These are phyloP conservation scores for Fusarium papillatum DNA, from an alignment of 2,329 filamentous ascomycete genomes.

Conservation along the genomic window DNA sequence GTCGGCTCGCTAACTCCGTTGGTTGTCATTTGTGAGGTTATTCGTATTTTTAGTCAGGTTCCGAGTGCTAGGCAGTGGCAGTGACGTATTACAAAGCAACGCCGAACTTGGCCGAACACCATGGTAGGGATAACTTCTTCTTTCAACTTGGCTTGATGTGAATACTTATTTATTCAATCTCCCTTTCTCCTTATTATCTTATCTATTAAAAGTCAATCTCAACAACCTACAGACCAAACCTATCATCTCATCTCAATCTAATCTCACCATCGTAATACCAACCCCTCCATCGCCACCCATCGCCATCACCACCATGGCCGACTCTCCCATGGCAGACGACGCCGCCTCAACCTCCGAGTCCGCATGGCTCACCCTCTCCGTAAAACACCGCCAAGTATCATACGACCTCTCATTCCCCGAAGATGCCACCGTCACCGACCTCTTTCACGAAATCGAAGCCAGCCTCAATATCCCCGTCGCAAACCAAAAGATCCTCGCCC, in stretches of 20 bases:
- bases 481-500: constrained; percentile 78
- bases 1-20: constrained; percentile 1
- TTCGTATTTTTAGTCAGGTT: neutral
- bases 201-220: neutral
- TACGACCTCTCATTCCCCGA: constrained; percentile 59
- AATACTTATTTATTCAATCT: neutral
- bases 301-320: constrained; percentile 27
- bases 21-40: neutral
- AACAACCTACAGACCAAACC: neutral
- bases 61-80: constrained; percentile 36
- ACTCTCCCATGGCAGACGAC: constrained; percentile 34
- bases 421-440: constrained; percentile 66
- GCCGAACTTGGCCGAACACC: constrained; percentile 45
- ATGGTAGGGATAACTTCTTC: constrained; percentile 16
- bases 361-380: constrained; percentile 56
- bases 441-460: constrained; percentile 70
- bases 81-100: constrained; percentile 60
- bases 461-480: constrained; percentile 69
- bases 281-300: constrained; percentile 7
- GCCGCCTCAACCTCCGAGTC: constrained; percentile 35
- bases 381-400: constrained; percentile 61
- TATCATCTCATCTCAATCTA: neutral
- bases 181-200: constrained; percentile 21
- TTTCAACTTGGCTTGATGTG: neutral
- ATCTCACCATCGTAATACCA: constrained; percentile 13